Conservation (phyloP, 805 yeast species). For the Clavispora santaluciae region DNA sequence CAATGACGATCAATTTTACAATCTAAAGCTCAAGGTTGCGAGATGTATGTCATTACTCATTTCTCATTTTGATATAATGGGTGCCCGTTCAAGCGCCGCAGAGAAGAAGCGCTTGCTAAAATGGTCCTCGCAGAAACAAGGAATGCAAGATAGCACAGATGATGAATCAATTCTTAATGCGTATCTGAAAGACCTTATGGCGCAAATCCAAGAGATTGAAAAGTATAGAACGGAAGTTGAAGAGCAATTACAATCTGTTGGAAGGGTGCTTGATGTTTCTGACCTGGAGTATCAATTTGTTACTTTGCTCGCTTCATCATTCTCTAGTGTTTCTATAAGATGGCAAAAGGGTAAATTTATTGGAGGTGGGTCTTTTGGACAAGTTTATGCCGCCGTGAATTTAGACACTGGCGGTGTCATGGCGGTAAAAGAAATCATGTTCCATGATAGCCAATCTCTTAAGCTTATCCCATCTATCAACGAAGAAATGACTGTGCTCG, state of each 20-base stretch:
- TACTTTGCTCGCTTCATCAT: constrained; percentile 79
- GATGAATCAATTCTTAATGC: constrained; percentile 40
- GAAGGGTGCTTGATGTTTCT: constrained; percentile 83
- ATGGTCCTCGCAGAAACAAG: constrained; percentile 51
- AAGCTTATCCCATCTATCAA: constrained; percentile 81
- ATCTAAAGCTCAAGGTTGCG: constrained; percentile 77
- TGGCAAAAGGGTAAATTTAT: constrained; percentile 95
- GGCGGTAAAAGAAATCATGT: constrained; percentile 94
- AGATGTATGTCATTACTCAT: constrained; percentile 90
- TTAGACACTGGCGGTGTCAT: constrained; percentile 92
- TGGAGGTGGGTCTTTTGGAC: constrained; percentile 96
- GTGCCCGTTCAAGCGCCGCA: constrained; percentile 81
- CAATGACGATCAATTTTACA: constrained; percentile 68
- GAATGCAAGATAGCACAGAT: constrained; percentile 41
- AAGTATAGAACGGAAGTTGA: constrained; percentile 42
- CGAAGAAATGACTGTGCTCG: constrained; percentile 95
- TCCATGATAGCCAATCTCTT: constrained; percentile 83
- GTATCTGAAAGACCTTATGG: constrained; percentile 64
- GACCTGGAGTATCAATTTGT: constrained; percentile 85
- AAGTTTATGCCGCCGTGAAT: constrained; percentile 87
- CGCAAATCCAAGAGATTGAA: constrained; percentile 62
- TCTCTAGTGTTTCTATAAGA: constrained; percentile 84
- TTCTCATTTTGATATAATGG: constrained; percentile 97
- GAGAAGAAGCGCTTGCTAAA: constrained; percentile 51
- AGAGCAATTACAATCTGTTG: constrained; percentile 50